Percentiles rank a stretch among this genome's conserved stretches.
phyloP scores from a whole-genome alignment of 805 yeast genomes.

The Saccharomycopsis selenospora region DNA sequence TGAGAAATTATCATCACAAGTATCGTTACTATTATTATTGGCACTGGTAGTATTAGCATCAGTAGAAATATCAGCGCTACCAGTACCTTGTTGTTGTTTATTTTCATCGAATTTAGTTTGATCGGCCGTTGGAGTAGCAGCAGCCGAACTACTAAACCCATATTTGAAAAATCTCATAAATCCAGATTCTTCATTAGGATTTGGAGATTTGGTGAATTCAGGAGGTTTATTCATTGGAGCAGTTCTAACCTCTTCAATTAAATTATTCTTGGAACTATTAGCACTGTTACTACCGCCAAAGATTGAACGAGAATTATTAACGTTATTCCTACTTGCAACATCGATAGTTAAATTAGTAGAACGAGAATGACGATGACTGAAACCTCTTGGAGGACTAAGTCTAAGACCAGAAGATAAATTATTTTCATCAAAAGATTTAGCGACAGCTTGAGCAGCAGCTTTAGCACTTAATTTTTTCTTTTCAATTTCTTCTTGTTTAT shows the following conservation, averaged over 20 bases:
- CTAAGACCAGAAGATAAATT: background rate
- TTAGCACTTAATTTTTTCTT: background rate
- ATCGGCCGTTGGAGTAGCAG: slow-evolving; percentile 2
- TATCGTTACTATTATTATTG: background rate
- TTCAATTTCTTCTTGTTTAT: slow-evolving; percentile 3
- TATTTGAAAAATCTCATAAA: slow-evolving; percentile 18
- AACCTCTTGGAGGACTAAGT: slow-evolving; percentile 5
- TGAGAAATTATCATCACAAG: background rate
- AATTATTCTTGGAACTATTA: background rate
- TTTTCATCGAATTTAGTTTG: too few species aligned
- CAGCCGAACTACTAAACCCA: slow-evolving; percentile 11
- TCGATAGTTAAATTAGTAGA: slow-evolving; percentile 10
- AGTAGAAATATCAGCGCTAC: background rate
- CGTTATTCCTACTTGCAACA: background rate
- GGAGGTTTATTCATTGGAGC: background rate
- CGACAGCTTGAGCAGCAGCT: slow-evolving; percentile 1
- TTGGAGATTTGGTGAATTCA: background rate
- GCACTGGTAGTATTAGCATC: background rate
- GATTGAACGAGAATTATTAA: background rate
- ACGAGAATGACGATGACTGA: slow-evolving; percentile 9
- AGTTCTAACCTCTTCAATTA: background rate
- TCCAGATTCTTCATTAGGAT: slow-evolving; percentile 12
- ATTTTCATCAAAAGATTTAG: background rate
- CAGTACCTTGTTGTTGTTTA: background rate
- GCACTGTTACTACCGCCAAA: background rate